Evolutionary conservation across 371 early-diverging fungal genomes (phyloP).

Genomic region (Actinomortierella ambigua): DNA sequence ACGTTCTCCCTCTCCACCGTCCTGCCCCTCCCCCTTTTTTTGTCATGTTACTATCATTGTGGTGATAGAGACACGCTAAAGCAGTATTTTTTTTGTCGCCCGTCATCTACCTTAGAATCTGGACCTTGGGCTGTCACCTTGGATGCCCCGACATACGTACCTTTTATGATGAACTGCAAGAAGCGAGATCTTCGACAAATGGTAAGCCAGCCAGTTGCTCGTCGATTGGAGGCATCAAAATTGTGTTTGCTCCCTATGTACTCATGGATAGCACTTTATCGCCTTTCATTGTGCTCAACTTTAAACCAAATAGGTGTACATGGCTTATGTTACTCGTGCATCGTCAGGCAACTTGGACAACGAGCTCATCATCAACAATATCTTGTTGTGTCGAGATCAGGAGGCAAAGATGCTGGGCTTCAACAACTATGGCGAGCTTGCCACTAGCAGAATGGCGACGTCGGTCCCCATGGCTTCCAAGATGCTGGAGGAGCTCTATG

Average conservation of each 20-base stretch:
- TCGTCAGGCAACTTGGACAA: constrained; percentile 59
- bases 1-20: neutral
- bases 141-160: constrained; percentile 63
- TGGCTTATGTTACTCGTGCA: constrained; percentile 62
- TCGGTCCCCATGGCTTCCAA: constrained; percentile 52
- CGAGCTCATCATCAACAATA: constrained; percentile 65
- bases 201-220: too few species aligned
- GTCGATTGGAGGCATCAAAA: too few species aligned
- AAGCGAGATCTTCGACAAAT: constrained; percentile 63
- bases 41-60: too few species aligned
- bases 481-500: constrained; percentile 54
- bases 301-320: constrained; percentile 54
- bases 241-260: neutral
- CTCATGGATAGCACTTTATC: neutral
- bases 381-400: constrained; percentile 54
- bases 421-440: constrained; percentile 59
- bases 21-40: neutral
- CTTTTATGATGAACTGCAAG: constrained; percentile 70
- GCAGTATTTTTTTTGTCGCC: too few species aligned
- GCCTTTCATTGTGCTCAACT: neutral
- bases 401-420: constrained; percentile 62
- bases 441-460: constrained; percentile 68
- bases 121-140: constrained; percentile 67
- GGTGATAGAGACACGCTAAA: neutral
- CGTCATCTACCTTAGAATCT: constrained; percentile 9